Conservation (phyloP, 805 yeast species). For the Candida succiphila region DNA sequence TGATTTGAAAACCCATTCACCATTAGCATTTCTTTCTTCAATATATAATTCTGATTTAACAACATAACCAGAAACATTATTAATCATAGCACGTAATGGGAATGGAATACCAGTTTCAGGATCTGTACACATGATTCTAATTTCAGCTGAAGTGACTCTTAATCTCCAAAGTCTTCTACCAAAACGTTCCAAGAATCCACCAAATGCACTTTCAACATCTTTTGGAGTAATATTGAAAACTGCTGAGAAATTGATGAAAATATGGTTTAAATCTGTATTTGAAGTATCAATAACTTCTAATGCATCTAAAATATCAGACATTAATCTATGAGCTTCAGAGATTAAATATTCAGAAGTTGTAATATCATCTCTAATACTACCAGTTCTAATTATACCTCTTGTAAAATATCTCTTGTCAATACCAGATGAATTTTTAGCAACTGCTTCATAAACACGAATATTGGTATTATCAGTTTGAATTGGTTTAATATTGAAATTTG, state of each 20-base stretch:
- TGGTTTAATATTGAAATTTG: constrained; percentile 91
- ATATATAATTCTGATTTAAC: constrained; percentile 92
- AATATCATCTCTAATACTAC: constrained; percentile 86
- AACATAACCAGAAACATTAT: constrained; percentile 94
- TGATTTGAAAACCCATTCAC: constrained; percentile 96
- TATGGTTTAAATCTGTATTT: constrained; percentile 93
- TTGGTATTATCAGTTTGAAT: constrained; percentile 94
- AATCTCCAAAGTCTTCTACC: constrained; percentile 96
- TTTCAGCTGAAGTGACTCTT: constrained; percentile 95
- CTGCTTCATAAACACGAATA: constrained; percentile 94
- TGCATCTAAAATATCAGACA: constrained; percentile 93
- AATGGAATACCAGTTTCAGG: constrained; percentile 79
- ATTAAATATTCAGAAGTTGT: constrained; percentile 89
- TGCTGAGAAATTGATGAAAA: constrained; percentile 93
- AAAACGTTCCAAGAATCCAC: constrained; percentile 94
- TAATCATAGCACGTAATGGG: constrained; percentile 95
- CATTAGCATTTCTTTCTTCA: constrained; percentile 84
- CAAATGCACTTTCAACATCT: constrained; percentile 96
- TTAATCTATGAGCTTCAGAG: constrained; percentile 91
- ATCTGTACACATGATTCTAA: constrained; percentile 90
- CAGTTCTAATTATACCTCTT: constrained; percentile 95
- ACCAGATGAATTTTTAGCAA: constrained; percentile 80
- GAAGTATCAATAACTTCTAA: constrained; percentile 90
- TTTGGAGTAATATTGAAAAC: constrained; percentile 90
- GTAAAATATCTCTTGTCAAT: constrained; percentile 94